phyloP scores from a whole-genome alignment of 306 rosid genomes.

The Sicyos baderoa region DNA sequence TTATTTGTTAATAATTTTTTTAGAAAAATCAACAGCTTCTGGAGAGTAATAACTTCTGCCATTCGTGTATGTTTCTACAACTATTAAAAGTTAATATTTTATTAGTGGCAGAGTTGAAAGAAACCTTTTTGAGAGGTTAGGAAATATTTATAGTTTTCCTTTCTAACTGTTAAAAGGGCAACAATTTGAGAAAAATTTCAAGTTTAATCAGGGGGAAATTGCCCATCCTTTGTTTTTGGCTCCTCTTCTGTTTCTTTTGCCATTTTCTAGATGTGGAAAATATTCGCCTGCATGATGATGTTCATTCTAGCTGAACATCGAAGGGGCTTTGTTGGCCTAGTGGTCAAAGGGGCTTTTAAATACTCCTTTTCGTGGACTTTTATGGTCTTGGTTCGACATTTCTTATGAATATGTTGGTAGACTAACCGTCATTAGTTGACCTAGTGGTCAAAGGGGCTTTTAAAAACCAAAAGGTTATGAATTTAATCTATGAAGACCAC shows the following conservation, averaged over 20 bases:
- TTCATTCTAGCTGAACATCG: background rate
- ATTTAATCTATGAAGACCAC: too few relatives aligned
- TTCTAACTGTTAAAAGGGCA: too few relatives aligned
- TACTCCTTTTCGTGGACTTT: background rate
- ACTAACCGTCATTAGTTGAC: too few relatives aligned
- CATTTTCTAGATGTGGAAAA: background rate
- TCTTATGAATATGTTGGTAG: background rate
- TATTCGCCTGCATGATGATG: background rate
- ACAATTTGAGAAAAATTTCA: too few relatives aligned
- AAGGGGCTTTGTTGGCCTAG: too few relatives aligned
- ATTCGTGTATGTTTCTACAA: background rate
- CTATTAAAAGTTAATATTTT: background rate
- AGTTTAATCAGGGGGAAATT: background rate
- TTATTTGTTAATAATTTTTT: constrained; percentile 1
- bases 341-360: too few relatives aligned
- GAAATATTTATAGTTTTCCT: background rate
- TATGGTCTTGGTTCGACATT: background rate
- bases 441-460: too few relatives aligned
- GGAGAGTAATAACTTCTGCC: background rate
- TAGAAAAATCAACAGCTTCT: background rate
- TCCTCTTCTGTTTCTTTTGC: background rate
- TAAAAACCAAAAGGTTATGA: too few relatives aligned
- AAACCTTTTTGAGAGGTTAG: background rate
- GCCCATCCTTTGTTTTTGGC: background rate
- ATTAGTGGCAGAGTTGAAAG: background rate